Percentiles rank a stretch among this genome's conserved stretches.
Conservation (phyloP, 2,329 filamentous ascomycete genomes). For the Monosporascus cannonballus region DNA sequence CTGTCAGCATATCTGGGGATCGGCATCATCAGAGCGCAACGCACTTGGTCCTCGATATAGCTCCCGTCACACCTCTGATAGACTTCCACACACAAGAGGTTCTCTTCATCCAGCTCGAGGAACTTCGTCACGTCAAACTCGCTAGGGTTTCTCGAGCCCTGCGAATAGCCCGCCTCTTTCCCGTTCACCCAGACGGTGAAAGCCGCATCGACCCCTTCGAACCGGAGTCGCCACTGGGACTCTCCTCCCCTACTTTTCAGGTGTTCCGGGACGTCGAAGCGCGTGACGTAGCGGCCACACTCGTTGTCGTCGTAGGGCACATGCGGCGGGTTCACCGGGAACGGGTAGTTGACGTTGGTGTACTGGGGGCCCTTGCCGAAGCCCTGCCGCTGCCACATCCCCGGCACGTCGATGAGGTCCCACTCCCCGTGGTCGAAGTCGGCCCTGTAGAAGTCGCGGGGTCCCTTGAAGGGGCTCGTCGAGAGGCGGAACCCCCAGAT, state of each 20-base stretch:
- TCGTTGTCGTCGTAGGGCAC: constrained; percentile 60
- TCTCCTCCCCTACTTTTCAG: constrained; percentile 31
- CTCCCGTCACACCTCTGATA: constrained; percentile 69
- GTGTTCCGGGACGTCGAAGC: constrained; percentile 44
- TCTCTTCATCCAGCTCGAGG: constrained; percentile 39
- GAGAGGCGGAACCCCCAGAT: constrained; percentile 48
- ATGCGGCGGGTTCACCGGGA: constrained; percentile 59
- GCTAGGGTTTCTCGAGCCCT: constrained; percentile 65
- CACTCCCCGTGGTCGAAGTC: constrained; percentile 29
- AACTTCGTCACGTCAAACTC: constrained; percentile 63
- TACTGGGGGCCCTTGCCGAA: constrained; percentile 56
- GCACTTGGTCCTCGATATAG: constrained; percentile 61
- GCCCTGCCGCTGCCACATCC: constrained; percentile 64
- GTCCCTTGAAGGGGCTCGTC: constrained; percentile 39
- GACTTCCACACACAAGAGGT: constrained; percentile 58
- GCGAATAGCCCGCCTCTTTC: constrained; percentile 60
- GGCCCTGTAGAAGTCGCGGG: constrained; percentile 31
- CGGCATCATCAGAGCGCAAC: constrained; percentile 3
- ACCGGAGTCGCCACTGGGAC: constrained; percentile 58
- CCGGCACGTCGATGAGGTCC: constrained; percentile 53
- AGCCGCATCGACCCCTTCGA: constrained; percentile 69
- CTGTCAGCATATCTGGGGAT: background rate
- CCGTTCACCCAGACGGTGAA: constrained; percentile 70
- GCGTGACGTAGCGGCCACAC: constrained; percentile 55
- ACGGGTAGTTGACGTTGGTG: constrained; percentile 57